Evolutionary conservation across 1,284 basidiomycete species (phyloP).

Genomic region (Ceratobasidium papillatum): DNA sequence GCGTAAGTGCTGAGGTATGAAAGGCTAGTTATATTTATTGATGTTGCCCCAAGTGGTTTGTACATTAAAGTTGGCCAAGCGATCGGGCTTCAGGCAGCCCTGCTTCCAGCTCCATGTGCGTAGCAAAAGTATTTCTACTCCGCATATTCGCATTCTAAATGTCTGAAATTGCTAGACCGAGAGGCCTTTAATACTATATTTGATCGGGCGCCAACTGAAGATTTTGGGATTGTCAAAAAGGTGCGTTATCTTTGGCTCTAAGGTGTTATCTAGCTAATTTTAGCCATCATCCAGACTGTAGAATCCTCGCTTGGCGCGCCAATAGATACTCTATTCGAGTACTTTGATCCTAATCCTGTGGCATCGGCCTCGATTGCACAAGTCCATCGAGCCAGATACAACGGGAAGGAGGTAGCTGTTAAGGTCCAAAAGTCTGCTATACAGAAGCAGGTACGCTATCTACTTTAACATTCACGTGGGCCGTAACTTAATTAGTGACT

Average conservation of each 20-base stretch:
- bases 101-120: conserved; percentile 31
- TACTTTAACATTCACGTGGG: too few relatives aligned
- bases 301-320: conserved; percentile 36
- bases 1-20: not conserved
- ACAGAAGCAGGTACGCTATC: conserved; percentile 40
- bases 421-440: conserved; percentile 58
- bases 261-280: not conserved
- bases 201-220: conserved; percentile 27
- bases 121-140: not conserved
- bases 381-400: conserved; percentile 39
- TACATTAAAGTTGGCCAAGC: conserved; percentile 40
- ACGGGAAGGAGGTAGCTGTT: conserved; percentile 41
- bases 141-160: not conserved
- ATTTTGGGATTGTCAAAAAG: conserved; percentile 28
- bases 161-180: not conserved
- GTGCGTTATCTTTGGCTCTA: not conserved
- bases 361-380: conserved; percentile 41
- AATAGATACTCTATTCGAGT: conserved; percentile 30
- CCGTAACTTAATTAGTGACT: not conserved
- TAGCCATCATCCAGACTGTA: not conserved
- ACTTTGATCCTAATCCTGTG: conserved; percentile 36
- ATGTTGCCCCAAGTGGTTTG: conserved; percentile 14
- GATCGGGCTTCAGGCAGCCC: conserved; percentile 23
- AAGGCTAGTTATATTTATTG: not conserved
- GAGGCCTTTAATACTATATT: conserved; percentile 31